Evolutionary conservation across 83 land plant species (phyloP).

Genomic region (Picea abies): DNA sequence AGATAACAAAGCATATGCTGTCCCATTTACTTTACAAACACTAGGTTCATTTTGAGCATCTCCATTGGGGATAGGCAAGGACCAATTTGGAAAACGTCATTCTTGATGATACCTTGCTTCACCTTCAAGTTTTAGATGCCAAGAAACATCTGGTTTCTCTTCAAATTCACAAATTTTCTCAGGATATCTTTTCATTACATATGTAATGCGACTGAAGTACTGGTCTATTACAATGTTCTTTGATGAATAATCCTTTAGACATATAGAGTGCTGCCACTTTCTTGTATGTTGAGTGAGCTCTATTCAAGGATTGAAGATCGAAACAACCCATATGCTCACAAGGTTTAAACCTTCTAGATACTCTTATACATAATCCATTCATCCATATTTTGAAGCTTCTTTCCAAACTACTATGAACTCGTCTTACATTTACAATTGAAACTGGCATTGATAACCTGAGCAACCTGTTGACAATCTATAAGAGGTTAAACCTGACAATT

Average conservation of each 20-base stretch:
- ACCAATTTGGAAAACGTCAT: too few relatives aligned
- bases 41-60: too few relatives aligned
- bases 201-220: slow-evolving; percentile 76
- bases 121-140: too few relatives aligned
- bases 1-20: too few relatives aligned
- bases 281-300: slow-evolving; percentile 93
- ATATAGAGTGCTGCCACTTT: slow-evolving; percentile 99
- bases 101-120: too few relatives aligned
- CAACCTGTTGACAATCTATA: too few relatives aligned
- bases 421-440: too few relatives aligned
- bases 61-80: too few relatives aligned
- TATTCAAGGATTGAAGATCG: slow-evolving; percentile 89
- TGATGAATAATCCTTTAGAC: slow-evolving; percentile 85
- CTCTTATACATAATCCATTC: slow-evolving; percentile 91
- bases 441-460: too few relatives aligned
- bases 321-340: slow-evolving; percentile 97
- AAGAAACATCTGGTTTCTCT: slow-evolving; percentile 40
- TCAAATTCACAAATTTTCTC: slow-evolving; percentile 93
- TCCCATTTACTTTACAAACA: too few relatives aligned
- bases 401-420: too few relatives aligned
- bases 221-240: slow-evolving; percentile 86
- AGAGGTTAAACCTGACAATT: too few relatives aligned
- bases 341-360: slow-evolving; percentile 93
- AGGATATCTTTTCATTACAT: slow-evolving; percentile 60
- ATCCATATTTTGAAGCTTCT: slow-evolving; percentile 28